Evolutionary conservation across 805 yeast species (phyloP), one percentile per base, ranked within the genome.

Genomic region (Saccharomyces mikatae): DNA sequence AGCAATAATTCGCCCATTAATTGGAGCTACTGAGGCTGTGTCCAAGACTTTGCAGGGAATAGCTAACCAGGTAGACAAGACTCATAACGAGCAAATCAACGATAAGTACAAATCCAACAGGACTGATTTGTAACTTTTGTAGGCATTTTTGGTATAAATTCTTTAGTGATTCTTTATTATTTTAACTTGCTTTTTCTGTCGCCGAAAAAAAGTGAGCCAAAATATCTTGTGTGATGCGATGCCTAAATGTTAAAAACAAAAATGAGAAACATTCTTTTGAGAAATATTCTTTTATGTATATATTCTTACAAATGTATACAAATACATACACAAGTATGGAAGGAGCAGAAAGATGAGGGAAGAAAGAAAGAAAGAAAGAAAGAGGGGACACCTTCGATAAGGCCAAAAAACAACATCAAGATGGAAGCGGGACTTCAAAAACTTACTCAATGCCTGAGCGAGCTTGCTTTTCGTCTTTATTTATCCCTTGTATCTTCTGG

Each of bases 21-120:
- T 91, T 61, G 98, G 97, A 1, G 89, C 96, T 0, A 87, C 97
- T 0, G 97, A 89, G 66, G 96, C 96, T 0, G 76, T 91, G 6
- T 85, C 92, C 5, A 87, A 83, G 63, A 79, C 96, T 0, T 74
- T 91, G 51, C 78, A 89, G 72, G 98, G 98, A 0, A 76, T 91
- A 6, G 83, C 89, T 46, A 90, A 89, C 65, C 86, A 85, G 57
- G 71, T 91, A 32, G 92, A 89, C 65, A 85, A 90, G 1, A 75
- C 76, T 24, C 81, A 83, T 57, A 75, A 80, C 52, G 66, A 72
- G 46, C 82, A 80, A 55, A 74, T 83, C 3, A 78, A 79, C 52
- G 95, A 87, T 58, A 87, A 87, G 68, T 87, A 87, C 64, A 81
- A 81, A 49, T 64, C 68, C 17, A 50, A 52, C 22, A 51, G 49